Conservation (phyloP, 2,329 filamentous ascomycete genomes). For the Beauveria pseudobassiana region DNA sequence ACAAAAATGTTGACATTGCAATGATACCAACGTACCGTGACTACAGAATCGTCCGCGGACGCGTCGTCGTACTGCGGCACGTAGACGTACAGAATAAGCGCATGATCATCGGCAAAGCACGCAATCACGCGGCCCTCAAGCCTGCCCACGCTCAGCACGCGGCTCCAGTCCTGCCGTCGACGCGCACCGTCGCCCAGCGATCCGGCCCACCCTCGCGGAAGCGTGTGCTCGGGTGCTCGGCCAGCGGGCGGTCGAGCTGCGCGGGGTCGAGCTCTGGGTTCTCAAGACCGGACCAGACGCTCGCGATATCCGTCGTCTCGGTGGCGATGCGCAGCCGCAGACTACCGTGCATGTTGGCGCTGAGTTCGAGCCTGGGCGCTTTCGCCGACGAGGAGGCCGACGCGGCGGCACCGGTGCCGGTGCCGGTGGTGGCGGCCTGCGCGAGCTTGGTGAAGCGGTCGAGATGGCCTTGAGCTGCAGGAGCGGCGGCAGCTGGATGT, state of each 20-base stretch:
- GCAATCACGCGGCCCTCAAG: slow-evolving; percentile 89
- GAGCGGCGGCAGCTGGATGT: slow-evolving; percentile 82
- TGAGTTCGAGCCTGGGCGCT: slow-evolving; percentile 69
- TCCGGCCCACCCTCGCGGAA: slow-evolving; percentile 73
- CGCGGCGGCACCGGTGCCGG: neutral
- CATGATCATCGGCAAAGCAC: slow-evolving; percentile 76
- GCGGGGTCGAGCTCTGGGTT: slow-evolving; percentile 82
- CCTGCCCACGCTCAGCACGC: slow-evolving; percentile 84
- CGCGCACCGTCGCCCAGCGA: slow-evolving; percentile 80
- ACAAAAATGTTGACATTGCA: too few species aligned
- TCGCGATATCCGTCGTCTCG: slow-evolving; percentile 77
- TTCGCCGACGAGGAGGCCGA: slow-evolving; percentile 16
- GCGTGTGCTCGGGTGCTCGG: slow-evolving; percentile 72
- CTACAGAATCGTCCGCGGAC: slow-evolving; percentile 59
- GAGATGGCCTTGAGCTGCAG: slow-evolving; percentile 89
- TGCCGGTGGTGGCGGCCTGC: slow-evolving; percentile 25
- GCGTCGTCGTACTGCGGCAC: slow-evolving; percentile 63
- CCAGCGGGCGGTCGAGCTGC: slow-evolving; percentile 63
- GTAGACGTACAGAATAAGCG: slow-evolving; percentile 77
- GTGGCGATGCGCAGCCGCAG: slow-evolving; percentile 73
- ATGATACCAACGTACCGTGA: slow-evolving; percentile 52
- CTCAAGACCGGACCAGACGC: slow-evolving; percentile 74
- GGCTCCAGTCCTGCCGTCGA: slow-evolving; percentile 93
- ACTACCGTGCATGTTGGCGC: slow-evolving; percentile 90
- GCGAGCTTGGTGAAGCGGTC: slow-evolving; percentile 87